These are phyloP conservation scores for Chlorella sp. DNA, from an alignment of 139 green algal genomes.

Conservation along the genomic window DNA sequence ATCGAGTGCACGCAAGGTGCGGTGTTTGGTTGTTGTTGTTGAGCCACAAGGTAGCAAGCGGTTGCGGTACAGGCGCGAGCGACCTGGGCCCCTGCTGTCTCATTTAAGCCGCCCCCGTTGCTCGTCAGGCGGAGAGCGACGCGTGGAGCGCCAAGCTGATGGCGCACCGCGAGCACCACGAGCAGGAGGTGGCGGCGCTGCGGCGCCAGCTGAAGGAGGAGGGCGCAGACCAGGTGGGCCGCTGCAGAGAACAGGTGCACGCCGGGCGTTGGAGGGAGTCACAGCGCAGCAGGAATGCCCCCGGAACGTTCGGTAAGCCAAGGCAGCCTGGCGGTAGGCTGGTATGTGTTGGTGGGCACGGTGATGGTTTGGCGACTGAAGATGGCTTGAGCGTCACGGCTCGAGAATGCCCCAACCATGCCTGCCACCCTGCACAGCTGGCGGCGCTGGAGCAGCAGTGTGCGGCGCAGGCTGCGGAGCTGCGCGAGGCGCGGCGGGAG, in stretches of 20 bases:
- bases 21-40: not conserved
- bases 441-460: conserved; percentile 21
- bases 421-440: not conserved
- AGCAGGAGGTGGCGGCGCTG: conserved; percentile 22
- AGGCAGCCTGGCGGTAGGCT: too few species aligned
- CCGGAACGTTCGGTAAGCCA: too few species aligned
- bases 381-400: too few species aligned
- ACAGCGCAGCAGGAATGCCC: too few species aligned
- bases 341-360: too few species aligned
- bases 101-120: not conserved
- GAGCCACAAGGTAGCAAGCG: not conserved
- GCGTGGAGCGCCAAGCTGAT: conserved; percentile 35
- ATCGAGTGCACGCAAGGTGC: not conserved
- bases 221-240: not conserved
- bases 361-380: too few species aligned
- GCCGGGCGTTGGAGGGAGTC: not conserved
- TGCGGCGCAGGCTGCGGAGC: not conserved
- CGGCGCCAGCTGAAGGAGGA: conserved; percentile 8
- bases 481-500: not conserved
- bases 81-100: not conserved
- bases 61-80: not conserved
- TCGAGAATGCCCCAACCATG: too few species aligned
- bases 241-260: not conserved
- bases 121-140: conserved; percentile 23
- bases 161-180: conserved; percentile 16